Evolutionary conservation across 495 filamentous ascomycete species (phyloP).

Genomic region (Podospora appendiculata): DNA sequence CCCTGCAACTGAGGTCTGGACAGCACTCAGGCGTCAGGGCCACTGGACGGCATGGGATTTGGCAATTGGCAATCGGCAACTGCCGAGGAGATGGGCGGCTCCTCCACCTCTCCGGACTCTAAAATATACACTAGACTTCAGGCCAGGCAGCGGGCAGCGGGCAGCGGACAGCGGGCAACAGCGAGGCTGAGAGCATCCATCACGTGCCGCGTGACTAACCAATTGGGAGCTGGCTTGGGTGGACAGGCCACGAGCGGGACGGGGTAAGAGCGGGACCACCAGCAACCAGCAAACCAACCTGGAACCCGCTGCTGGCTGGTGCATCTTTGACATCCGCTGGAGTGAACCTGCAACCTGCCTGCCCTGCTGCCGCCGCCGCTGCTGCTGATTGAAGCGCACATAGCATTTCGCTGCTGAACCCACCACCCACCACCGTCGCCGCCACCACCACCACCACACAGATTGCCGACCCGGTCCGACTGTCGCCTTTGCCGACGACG

Average conservation of each 20-base stretch:
- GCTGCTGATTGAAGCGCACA: neutral
- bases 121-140: no score
- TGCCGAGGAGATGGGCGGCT: no score
- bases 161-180: neutral
- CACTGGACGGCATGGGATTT: no score
- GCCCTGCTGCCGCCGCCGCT: no score
- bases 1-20: no score
- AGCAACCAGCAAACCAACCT: neutral
- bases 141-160: no score
- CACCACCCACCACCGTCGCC: no score
- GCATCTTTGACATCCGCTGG: neutral
- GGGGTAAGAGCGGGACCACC: neutral
- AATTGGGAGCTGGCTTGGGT: neutral
- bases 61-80: no score
- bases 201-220: conserved; percentile 10
- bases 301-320: neutral
- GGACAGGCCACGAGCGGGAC: neutral
- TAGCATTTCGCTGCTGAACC: neutral
- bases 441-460: no score
- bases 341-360: no score
- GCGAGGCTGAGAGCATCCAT: conserved; percentile 5
- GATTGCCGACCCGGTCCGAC: neutral
- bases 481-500: neutral
- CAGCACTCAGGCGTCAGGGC: no score
- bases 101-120: no score